Base-by-base conservation (phyloP, 805 yeast genomes). In the Pichia phayaonensis region DNA sequence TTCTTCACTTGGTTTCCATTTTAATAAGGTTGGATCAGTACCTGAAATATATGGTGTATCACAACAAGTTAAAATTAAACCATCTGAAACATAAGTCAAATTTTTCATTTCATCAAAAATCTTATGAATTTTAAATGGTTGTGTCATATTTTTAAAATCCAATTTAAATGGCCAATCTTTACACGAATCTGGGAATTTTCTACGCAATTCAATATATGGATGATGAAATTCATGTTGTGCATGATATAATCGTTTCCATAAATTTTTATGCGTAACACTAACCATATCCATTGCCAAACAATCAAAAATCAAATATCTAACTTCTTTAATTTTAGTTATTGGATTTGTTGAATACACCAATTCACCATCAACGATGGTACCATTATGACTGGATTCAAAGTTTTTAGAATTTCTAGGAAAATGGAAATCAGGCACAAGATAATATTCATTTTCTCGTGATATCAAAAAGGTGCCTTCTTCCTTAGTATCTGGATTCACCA, bases 1-100 rank as follows among this genome's bases (percentile, higher is more conserved):
- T 66, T 92, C 99, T 55, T 87, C 87, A 13, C 95, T 88, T 2
- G 99, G 98, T 62, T 94, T 94, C 99, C 99, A 94, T 68, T 95
- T 94, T 49, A 94, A 70, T 46, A 94, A 72, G 8, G 89, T 80
- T 0, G 80, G 76, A 65, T 94, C 98, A 1, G 98, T 92, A 15
- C 98, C 98, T 55, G 83, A 80, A 3, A 80, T 73, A 67, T 94
- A 94, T 0, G 96, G 95, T 1, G 92, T 80, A 48, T 81, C 88
- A 42, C 95, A 85, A 56, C 96, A 88, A 2, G 99, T 94, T 66
- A 90, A 87, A 53, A 94, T 88, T 26, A 94, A 75, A 1, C 99
- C 99, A 69, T 94, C 99, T 3, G 94, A 83, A 51, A 86, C 85
- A 68, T 94, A 97, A 23, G 88, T 86, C 45, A 92, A 72, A 47